Conservation (phyloP, 371 early-diverging fungal genomes). For the Sporodiniella umbellata region DNA sequence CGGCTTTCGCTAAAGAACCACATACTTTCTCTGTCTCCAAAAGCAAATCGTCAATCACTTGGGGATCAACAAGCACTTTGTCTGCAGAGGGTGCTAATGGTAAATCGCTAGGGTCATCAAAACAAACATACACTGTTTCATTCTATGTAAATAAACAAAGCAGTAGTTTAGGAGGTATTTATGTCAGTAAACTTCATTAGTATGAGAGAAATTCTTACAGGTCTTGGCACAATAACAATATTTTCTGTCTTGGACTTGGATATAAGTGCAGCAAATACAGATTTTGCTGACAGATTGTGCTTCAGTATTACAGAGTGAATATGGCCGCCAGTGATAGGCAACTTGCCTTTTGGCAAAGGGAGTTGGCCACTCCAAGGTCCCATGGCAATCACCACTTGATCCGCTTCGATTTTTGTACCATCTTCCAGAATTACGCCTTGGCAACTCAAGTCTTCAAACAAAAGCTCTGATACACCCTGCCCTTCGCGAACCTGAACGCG, state of each 20-base stretch:
- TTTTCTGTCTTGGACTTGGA: constrained; percentile 26
- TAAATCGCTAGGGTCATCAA: constrained; percentile 51
- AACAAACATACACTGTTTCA: constrained; percentile 70
- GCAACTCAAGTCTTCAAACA: constrained; percentile 8
- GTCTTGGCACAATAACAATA: constrained; percentile 44
- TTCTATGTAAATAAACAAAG: constrained; percentile 55
- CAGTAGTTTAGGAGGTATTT: too few species aligned
- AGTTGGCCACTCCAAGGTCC: constrained; percentile 51
- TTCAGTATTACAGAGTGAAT: constrained; percentile 44
- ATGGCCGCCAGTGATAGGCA: constrained; percentile 36
- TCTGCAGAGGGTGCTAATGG: constrained; percentile 45
- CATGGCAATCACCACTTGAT: constrained; percentile 45
- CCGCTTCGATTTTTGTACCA: constrained; percentile 19
- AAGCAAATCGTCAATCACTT: constrained; percentile 21
- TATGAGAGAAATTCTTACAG: too few species aligned
- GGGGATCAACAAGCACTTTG: constrained; percentile 31
- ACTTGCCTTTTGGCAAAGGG: constrained; percentile 16
- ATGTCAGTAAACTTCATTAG: too few species aligned
- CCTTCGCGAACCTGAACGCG: constrained; percentile 17
- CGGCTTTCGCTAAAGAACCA: constrained; percentile 4
- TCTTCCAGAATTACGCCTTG: constrained; percentile 35
- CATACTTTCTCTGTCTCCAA: constrained; percentile 39
- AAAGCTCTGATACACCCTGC: constrained; percentile 16
- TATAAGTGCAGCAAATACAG: constrained; percentile 38
- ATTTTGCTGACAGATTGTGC: constrained; percentile 36